Evolutionary conservation across 1,284 basidiomycete species (phyloP), one percentile per base, ranked within the genome.

Genomic region (Cryptococcus neoformans): DNA sequence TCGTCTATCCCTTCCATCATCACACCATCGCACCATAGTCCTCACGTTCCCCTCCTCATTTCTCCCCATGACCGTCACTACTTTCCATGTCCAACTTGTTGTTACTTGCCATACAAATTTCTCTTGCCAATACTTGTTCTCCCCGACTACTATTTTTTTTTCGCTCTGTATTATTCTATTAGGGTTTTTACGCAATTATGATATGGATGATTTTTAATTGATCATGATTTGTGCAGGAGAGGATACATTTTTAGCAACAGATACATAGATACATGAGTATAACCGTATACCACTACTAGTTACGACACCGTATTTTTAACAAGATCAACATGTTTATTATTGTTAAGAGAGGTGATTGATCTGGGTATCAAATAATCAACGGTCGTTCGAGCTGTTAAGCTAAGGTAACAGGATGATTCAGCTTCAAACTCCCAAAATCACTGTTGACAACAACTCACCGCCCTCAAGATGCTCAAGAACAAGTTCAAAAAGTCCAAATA

Each of bases 401-500:
- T 63, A 36, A 16, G 28, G 28, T 28, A 28, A 28, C 28, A 16
- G 17, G 2, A 8, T 21, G 17, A 7, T 36, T 51, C 17, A 51
- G 17, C n/a, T 9, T 39, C 6, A 12, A 6, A 40, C 28, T 47
- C 9, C 34, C 45, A n/a, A 4, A 21, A 17, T 41, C 35, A 35
- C 12, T 11, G 14, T 16, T 21, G 21, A 9, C 12, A 8, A 7
- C 21, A 10, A n/a, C 58, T 59, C 35, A 59, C 58, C 36, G 56
- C 49, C 46, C 58, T 49, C 44, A 59, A 36, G 16, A 59, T 54
- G 41, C 55, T 59, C 51, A 59, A 40, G 51, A 59, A 59, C 28
- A 59, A 36, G 48, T 56, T 56, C 39, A 59, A 39, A 36, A 56
- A 53, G 12, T 59, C 58, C 36, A 59, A 38, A 57, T 78, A 78